These are phyloP conservation scores for Colletotrichum phormii DNA, from an alignment of 2,329 filamentous ascomycete genomes.

Conservation along the genomic window DNA sequence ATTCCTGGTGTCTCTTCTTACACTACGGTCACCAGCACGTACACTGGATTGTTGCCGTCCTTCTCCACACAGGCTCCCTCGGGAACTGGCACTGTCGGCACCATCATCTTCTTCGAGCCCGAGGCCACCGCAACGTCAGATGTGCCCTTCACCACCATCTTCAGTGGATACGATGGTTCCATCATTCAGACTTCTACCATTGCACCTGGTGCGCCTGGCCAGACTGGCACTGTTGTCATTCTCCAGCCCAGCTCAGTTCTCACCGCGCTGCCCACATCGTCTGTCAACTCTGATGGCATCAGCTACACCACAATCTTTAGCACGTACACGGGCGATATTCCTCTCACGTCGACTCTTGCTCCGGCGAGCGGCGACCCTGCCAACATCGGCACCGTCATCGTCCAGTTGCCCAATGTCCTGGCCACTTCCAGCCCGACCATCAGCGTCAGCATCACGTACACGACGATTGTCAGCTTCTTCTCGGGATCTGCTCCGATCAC, in stretches of 20 bases:
- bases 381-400: background rate
- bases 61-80: background rate
- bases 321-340: background rate
- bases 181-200: background rate
- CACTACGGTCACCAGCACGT: background rate
- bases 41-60: background rate
- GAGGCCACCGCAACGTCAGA: background rate
- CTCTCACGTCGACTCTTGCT: constrained; percentile 18
- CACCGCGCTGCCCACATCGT: background rate
- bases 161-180: background rate
- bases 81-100: background rate
- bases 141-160: background rate
- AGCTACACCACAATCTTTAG: constrained; percentile 15
- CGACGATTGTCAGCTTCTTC: constrained; percentile 6
- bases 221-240: background rate
- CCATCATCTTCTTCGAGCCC: constrained; percentile 17
- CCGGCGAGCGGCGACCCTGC: background rate
- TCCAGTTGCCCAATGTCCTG: background rate
- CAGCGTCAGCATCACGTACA: background rate
- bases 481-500: background rate
- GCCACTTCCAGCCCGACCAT: background rate
- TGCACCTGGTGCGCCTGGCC: background rate
- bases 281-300: background rate
- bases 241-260: background rate
- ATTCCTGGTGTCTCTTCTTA: background rate